Evolutionary conservation across 192 early-diverging fungal species (phyloP).

Genomic region (Backusella tuberculispora): DNA sequence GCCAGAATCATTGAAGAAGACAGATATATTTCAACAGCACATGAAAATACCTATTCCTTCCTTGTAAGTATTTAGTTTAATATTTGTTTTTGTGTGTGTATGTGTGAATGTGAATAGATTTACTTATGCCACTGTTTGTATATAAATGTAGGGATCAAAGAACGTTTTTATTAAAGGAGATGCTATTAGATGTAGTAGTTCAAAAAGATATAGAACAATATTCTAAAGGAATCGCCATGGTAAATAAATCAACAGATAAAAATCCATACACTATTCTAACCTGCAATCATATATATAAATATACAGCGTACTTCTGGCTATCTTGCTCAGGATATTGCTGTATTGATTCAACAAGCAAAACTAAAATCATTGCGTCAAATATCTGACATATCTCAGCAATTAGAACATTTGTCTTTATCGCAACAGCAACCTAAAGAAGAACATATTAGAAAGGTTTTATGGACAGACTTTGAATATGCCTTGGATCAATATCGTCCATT

Average conservation of each 20-base stretch:
- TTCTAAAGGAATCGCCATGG: slow-evolving; percentile 16
- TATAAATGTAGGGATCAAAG: slow-evolving; percentile 22
- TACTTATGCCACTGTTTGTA: too few species aligned
- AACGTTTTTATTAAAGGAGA: slow-evolving; percentile 30
- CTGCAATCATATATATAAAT: background rate
- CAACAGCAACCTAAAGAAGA: background rate
- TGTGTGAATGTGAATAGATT: too few species aligned
- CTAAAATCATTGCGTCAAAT: slow-evolving; percentile 34
- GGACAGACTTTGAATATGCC: slow-evolving; percentile 58
- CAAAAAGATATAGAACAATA: slow-evolving; percentile 28
- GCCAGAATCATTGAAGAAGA: slow-evolving; percentile 27
- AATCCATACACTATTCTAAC: background rate
- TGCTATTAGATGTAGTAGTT: slow-evolving; percentile 31
- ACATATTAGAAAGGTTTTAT: background rate
- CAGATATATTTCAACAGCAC: slow-evolving; percentile 37
- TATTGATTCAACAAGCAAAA: slow-evolving; percentile 45
- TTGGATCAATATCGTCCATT: slow-evolving; percentile 59
- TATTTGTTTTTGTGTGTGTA: background rate
- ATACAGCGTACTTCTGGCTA: slow-evolving; percentile 65
- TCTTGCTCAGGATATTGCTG: slow-evolving; percentile 55
- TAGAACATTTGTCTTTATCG: background rate
- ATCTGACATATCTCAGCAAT: slow-evolving; percentile 1
- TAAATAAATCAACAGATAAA: background rate
- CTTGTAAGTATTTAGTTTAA: slow-evolving; percentile 12
- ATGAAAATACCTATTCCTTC: slow-evolving; percentile 34